phyloP scores from a whole-genome alignment of 306 rosid genomes.

The Dalbergia cultrata region DNA sequence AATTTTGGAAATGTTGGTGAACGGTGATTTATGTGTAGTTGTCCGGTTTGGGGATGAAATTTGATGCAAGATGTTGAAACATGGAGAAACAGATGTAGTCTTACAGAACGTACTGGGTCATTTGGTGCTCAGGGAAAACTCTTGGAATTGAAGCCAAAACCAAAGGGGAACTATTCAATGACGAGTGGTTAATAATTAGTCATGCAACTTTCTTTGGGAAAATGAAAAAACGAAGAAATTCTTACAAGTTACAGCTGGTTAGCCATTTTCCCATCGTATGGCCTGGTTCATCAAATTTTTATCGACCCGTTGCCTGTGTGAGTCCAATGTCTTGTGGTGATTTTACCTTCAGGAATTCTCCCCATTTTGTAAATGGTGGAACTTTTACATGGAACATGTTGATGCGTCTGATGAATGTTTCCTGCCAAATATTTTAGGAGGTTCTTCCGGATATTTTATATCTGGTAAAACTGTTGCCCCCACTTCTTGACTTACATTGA shows the following conservation, averaged over 20 bases:
- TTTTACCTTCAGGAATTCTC: neutral
- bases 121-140: neutral
- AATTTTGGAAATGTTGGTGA: neutral
- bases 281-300: neutral
- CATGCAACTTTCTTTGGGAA: neutral
- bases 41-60: neutral
- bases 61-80: neutral
- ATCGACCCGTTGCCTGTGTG: neutral
- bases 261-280: too few species aligned
- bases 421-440: neutral
- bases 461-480: neutral
- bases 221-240: too few species aligned
- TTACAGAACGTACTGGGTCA: neutral
- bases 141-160: neutral
- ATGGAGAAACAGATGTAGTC: neutral
- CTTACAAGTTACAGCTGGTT: neutral
- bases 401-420: neutral
- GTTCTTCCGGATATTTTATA: neutral
- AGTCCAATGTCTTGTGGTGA: neutral
- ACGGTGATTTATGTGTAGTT: neutral
- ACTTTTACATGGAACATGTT: neutral
- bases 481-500: neutral
- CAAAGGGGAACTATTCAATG: neutral
- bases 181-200: neutral
- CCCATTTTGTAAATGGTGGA: neutral